phyloP scores from a whole-genome alignment of 2,329 filamentous ascomycete genomes.

The Hypoxylon sp. region DNA sequence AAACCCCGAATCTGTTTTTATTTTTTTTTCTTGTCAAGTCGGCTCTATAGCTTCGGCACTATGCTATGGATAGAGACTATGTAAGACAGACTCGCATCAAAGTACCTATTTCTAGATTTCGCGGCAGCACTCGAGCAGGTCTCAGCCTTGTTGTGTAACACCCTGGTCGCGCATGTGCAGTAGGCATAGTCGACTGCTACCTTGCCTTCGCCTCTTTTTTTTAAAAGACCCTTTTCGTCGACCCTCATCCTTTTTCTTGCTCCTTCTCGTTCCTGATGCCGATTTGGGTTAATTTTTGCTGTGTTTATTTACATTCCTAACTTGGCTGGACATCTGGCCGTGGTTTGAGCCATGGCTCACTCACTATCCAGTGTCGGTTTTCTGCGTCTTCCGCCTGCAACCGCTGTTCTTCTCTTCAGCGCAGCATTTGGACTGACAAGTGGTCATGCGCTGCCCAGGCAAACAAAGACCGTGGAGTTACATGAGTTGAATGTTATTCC shows the following conservation, averaged over 20 bases:
- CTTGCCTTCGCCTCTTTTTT: conserved; percentile 46
- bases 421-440: conserved; percentile 54
- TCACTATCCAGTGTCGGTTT: conserved; percentile 54
- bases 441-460: conserved; percentile 60
- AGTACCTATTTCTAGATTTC: conserved; percentile 48
- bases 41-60: conserved; percentile 14
- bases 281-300: conserved; percentile 37
- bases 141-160: conserved; percentile 47
- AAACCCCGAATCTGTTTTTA: background rate
- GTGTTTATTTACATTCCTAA: conserved; percentile 20
- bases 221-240: conserved; percentile 41
- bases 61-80: conserved; percentile 37
- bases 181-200: conserved; percentile 29
- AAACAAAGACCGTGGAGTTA: conserved; percentile 58
- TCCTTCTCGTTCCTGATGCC: conserved; percentile 41
- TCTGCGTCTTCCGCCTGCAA: conserved; percentile 57
- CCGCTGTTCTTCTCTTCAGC: conserved; percentile 56
- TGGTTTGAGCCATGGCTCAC: conserved; percentile 52
- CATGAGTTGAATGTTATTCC: conserved; percentile 59
- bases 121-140: conserved; percentile 36
- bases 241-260: conserved; percentile 33
- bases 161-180: conserved; percentile 39
- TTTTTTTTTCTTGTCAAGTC: conserved; percentile 4
- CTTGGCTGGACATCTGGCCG: conserved; percentile 23
- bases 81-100: conserved; percentile 35